These are phyloP conservation scores for Spongispora temasekensis DNA, from an alignment of 1,284 basidiomycete genomes.

Conservation along the genomic window DNA sequence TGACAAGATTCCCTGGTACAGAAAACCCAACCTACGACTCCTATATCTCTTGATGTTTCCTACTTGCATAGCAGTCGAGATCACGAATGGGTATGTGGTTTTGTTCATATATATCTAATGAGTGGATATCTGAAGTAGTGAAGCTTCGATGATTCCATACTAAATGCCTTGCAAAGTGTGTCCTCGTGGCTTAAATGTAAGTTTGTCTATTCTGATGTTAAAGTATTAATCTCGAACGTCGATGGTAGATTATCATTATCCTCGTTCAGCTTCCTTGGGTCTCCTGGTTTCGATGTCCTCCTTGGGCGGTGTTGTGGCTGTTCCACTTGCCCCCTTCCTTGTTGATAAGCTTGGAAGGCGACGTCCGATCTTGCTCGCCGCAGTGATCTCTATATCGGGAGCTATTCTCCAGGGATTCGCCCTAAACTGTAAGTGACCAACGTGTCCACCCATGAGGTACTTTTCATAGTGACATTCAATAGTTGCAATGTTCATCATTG, in stretches of 20 bases:
- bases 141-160: conserved; percentile 19
- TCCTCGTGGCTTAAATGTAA: conserved; percentile 23
- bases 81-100: too few relatives aligned
- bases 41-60: too few relatives aligned
- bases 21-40: too few relatives aligned
- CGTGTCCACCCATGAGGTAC: too few relatives aligned
- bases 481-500: conserved; percentile 20
- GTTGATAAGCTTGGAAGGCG: conserved; percentile 20
- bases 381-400: conserved; percentile 12
- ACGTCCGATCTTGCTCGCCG: conserved; percentile 17
- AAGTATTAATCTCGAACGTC: neutral
- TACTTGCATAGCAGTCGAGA: too few relatives aligned
- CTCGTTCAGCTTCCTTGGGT: conserved; percentile 19
- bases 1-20: too few relatives aligned
- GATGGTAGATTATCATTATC: conserved; percentile 16
- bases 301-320: conserved; percentile 13
- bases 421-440: conserved; percentile 12
- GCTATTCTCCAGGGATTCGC: conserved; percentile 18
- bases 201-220: neutral
- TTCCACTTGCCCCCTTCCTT: conserved; percentile 14
- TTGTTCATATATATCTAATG: too few relatives aligned
- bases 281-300: conserved; percentile 18
- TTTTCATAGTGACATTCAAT: neutral
- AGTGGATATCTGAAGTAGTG: too few relatives aligned
- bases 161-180: conserved; percentile 19